A percentile compares a stretch with the other conserved stretches of the same genome.
Evolutionary conservation across 2,329 filamentous ascomycete species (phyloP).

Genomic region (Coleophoma cylindrospora): DNA sequence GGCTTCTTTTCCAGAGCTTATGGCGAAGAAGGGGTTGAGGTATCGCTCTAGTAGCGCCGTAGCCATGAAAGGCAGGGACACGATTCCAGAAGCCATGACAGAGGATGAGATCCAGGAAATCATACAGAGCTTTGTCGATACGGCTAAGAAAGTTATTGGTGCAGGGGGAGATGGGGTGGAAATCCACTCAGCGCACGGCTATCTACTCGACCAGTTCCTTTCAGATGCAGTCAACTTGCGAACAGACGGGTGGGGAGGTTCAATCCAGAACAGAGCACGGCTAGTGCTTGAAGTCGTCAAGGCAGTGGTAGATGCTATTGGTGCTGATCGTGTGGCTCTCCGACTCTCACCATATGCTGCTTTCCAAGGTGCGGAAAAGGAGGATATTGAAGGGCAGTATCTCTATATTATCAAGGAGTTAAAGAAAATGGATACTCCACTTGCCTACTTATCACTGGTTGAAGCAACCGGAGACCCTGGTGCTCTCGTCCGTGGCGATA

Average conservation of each 20-base stretch:
- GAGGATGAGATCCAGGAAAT: constrained; percentile 14
- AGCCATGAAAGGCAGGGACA: constrained; percentile 2
- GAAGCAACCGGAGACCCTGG: constrained; percentile 38
- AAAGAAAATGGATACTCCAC: constrained; percentile 34
- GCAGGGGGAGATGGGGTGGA: constrained; percentile 24
- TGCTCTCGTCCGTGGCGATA: no score
- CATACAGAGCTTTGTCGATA: constrained; percentile 7
- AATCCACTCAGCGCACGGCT: constrained; percentile 20
- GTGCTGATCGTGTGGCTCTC: constrained; percentile 37
- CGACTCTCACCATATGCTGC: constrained; percentile 53
- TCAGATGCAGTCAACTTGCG: constrained; percentile 16
- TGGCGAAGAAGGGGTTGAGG: constrained; percentile 10
- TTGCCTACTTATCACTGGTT: constrained; percentile 49
- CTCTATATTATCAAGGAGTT: constrained; percentile 36
- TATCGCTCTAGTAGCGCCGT: constrained; percentile 5
- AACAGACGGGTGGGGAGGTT: constrained; percentile 18
- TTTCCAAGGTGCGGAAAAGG: constrained; percentile 43
- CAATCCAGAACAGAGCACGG: constrained; percentile 26
- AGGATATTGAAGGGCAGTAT: constrained; percentile 38
- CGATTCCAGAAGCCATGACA: constrained; percentile 10
- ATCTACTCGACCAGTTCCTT: constrained; percentile 21
- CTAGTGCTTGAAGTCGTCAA: constrained; percentile 43
- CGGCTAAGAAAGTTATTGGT: constrained; percentile 15
- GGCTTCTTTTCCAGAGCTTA: constrained; percentile 30
- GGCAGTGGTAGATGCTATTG: constrained; percentile 43